Base-by-base conservation (phyloP, 1,284 basidiomycete species). In the Singerocomus inundabilis region DNA sequence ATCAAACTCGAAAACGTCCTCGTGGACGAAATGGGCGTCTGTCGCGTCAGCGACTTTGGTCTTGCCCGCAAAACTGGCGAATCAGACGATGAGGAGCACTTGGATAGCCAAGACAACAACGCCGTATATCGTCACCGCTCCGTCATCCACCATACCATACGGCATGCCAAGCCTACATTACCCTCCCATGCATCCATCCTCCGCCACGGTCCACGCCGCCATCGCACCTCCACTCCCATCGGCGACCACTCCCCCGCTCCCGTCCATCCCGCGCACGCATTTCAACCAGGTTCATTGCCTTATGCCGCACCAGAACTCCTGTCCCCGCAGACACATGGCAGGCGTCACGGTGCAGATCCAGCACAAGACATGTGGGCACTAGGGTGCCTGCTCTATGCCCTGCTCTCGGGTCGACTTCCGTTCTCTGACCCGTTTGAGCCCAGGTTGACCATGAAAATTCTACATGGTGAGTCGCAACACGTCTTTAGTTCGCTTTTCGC, bases 1-100 rank as follows among this genome's bases (percentile, higher is more conserved):
- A 77, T 99, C 69, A 99, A 99, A 73, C 82, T 98, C 49, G 96
- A 98, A 73, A 99, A 99, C 72, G 85, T 98, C 41, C 80, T 99
- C 45, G 85, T 94, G 49, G 93, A 95, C 68, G 84, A 89, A 61
- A 80, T 81, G 68, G 91, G 91, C 44, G 77, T 83, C 31, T 90
- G 88, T 72, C 81, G 82, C 63, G 88, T 95, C 33, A 76, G 78
- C 39, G 92, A 95, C 70, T 95, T 95, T 70, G 92, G 92, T 44
- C 79, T 94, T 72, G 77, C 91, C 25, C 75, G 77, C 61, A 75
- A 72, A 52, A 81, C 89, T 48, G 82, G 79, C 59, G 76, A 78
- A 55, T 56, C 63, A 2, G 73, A 78, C 44, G 72, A 74, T 30
- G 74, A 75, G 28, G 73, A 62, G 6, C 62, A 59, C 39, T 53